Conservation (phyloP, 352 stramenopile species). For the Globisporangium polare region DNA sequence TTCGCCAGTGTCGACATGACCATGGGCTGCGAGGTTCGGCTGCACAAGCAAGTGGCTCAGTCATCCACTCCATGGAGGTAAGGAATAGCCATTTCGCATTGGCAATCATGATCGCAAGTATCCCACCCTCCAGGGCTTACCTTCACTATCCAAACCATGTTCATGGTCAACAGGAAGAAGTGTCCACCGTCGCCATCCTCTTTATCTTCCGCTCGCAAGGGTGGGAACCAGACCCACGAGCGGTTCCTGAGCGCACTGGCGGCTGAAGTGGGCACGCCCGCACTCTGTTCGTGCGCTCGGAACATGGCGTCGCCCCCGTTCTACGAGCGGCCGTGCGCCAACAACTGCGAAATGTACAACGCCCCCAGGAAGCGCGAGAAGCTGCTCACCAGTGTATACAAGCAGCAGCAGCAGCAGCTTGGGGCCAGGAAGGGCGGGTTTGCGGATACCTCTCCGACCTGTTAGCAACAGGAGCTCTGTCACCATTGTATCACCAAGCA, state of each 20-base stretch:
- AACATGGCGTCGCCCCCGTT: slow-evolving; percentile 14
- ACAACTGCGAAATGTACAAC: slow-evolving; percentile 73
- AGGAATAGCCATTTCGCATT: too few species aligned
- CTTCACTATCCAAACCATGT: background rate
- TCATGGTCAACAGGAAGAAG: slow-evolving; percentile 17
- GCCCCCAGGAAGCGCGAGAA: slow-evolving; percentile 55
- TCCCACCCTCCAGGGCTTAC: background rate
- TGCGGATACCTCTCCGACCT: background rate
- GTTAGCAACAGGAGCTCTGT: background rate
- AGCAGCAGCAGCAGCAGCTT: slow-evolving; percentile 36
- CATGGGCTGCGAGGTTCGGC: slow-evolving; percentile 27
- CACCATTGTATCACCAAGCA: slow-evolving; percentile 10
- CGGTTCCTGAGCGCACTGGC: slow-evolving; percentile 52
- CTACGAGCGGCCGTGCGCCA: slow-evolving; percentile 37
- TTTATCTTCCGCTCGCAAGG: slow-evolving; percentile 6
- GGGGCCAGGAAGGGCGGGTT: background rate
- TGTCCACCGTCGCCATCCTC: background rate
- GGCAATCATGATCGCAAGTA: background rate
- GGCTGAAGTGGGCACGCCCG: slow-evolving; percentile 38
- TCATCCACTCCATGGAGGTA: slow-evolving; percentile 57
- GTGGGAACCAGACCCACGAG: slow-evolving; percentile 19
- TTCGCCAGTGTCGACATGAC: slow-evolving; percentile 33
- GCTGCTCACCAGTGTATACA: slow-evolving; percentile 50
- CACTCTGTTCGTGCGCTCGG: slow-evolving; percentile 50
- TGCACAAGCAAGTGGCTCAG: slow-evolving; percentile 29